Evolutionary conservation across 768 basidiomycete species (phyloP).

Genomic region (Russula griseocarnosa): DNA sequence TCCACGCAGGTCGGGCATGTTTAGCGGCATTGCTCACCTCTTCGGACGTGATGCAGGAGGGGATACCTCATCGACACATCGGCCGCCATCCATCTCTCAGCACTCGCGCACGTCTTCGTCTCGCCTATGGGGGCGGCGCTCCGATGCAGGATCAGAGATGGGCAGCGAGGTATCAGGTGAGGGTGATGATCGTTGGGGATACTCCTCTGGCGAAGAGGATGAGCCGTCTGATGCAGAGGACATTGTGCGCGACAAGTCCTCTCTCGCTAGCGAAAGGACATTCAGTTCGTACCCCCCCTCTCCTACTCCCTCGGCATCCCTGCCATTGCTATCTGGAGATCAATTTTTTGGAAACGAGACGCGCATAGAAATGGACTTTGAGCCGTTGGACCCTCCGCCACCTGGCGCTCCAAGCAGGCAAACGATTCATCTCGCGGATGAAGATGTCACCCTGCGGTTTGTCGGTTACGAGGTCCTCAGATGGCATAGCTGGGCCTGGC

Average conservation of each 20-base stretch:
- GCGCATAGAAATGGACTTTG: slow-evolving; percentile 74
- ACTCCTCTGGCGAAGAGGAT: slow-evolving; percentile 80
- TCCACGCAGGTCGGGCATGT: slow-evolving; percentile 41
- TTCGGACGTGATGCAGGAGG: slow-evolving; percentile 43
- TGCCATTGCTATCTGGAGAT: slow-evolving; percentile 70
- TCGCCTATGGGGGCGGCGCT: slow-evolving; percentile 49
- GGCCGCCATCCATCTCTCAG: slow-evolving; percentile 55
- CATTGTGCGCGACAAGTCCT: slow-evolving; percentile 40
- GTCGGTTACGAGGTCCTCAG: slow-evolving; percentile 72
- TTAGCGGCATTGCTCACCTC: slow-evolving; percentile 64
- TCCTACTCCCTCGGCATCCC: slow-evolving; percentile 44
- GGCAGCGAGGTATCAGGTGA: slow-evolving; percentile 49
- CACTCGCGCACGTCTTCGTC: slow-evolving; percentile 50
- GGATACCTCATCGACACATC: slow-evolving; percentile 40
- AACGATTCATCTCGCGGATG: slow-evolving; percentile 79
- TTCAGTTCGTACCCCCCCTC: slow-evolving; percentile 72
- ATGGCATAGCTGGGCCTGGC: slow-evolving; percentile 69
- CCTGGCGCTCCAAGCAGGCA: slow-evolving; percentile 83
- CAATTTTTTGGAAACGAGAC: slow-evolving; percentile 81
- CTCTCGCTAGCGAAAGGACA: slow-evolving; percentile 52
- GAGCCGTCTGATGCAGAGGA: slow-evolving; percentile 45
- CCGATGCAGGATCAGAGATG: slow-evolving; percentile 58
- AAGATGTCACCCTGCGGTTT: slow-evolving; percentile 84
- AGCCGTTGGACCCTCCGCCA: slow-evolving; percentile 64
- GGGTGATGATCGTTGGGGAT: slow-evolving; percentile 81